Conservation (phyloP, 1,284 basidiomycete genomes). For the Sporisorium exsertum region DNA sequence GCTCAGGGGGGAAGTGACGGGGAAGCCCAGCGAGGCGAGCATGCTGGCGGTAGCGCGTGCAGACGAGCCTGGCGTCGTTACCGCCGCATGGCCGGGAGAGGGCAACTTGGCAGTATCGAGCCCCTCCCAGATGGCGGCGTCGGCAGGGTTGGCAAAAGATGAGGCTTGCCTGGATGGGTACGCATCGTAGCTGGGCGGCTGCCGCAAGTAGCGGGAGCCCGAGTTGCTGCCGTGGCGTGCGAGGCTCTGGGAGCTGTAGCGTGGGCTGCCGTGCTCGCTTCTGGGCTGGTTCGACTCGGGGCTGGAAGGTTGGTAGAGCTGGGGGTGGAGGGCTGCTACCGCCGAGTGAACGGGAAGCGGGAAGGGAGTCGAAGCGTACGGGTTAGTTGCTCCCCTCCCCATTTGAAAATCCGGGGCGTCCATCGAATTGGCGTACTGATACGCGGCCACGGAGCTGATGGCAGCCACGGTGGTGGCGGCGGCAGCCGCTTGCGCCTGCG, state of each 20-base stretch:
- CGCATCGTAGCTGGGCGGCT: slow-evolving; percentile 24
- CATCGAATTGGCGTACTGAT: slow-evolving; percentile 49
- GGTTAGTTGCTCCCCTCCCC: slow-evolving; percentile 56
- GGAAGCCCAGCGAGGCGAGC: slow-evolving; percentile 47
- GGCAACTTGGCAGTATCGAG: slow-evolving; percentile 51
- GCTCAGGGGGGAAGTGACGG: slow-evolving; percentile 48
- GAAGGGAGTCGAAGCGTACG: slow-evolving; percentile 57
- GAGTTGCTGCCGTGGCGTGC: slow-evolving; percentile 49
- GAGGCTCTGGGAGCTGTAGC: slow-evolving; percentile 48
- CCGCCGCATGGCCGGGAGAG: slow-evolving; percentile 38
- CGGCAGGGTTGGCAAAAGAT: slow-evolving; percentile 27
- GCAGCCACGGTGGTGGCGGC: slow-evolving; percentile 48
- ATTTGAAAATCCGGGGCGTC: slow-evolving; percentile 56
- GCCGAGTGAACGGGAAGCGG: slow-evolving; percentile 53
- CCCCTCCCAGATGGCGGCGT: slow-evolving; percentile 54
- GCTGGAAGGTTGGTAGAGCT: slow-evolving; percentile 54
- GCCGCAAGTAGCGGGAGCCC: slow-evolving; percentile 30
- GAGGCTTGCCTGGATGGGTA: slow-evolving; percentile 22
- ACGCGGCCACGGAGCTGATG: slow-evolving; percentile 52
- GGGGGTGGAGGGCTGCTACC: slow-evolving; percentile 48
- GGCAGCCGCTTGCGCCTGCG: slow-evolving; percentile 46
- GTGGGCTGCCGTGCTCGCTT: slow-evolving; percentile 59
- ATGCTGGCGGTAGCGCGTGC: slow-evolving; percentile 42
- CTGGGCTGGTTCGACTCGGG: slow-evolving; percentile 58
- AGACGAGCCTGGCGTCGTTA: slow-evolving; percentile 39